These are phyloP conservation scores for Hypoxylon lienhwacheense DNA, from an alignment of 495 filamentous ascomycete genomes.

Conservation along the genomic window DNA sequence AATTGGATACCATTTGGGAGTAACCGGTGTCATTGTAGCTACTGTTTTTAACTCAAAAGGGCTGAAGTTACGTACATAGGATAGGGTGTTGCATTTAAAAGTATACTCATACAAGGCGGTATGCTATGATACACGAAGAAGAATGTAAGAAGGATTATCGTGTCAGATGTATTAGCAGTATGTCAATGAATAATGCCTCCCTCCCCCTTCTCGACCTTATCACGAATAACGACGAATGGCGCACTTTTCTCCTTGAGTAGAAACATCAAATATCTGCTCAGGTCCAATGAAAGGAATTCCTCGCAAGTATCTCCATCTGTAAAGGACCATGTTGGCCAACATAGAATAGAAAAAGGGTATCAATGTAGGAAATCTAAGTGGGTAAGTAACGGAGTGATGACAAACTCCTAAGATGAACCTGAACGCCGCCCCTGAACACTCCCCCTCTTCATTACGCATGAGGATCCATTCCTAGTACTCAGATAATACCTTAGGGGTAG, in stretches of 20 bases:
- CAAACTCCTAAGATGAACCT: neutral
- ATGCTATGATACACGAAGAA: neutral
- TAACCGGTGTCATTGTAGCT: conserved; percentile 31
- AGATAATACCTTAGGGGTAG: too few relatives aligned
- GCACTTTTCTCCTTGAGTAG: too few relatives aligned
- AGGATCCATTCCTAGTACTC: neutral
- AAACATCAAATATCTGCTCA: too few relatives aligned
- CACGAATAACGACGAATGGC: too few relatives aligned
- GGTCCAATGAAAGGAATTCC: too few relatives aligned
- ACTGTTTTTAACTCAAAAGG: neutral
- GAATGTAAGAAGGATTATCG: too few relatives aligned
- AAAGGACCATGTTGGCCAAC: neutral
- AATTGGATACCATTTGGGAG: conserved; percentile 38
- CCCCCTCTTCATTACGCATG: conserved; percentile 7
- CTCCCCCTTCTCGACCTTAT: too few relatives aligned
- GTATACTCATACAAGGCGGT: neutral
- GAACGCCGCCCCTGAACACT: neutral
- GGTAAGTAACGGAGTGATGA: neutral
- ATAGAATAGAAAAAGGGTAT: conserved; percentile 23
- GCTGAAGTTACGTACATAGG: conserved; percentile 1
- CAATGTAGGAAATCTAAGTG: conserved; percentile 16
- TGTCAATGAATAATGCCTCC: too few relatives aligned
- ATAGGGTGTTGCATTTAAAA: neutral
- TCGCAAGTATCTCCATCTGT: neutral
- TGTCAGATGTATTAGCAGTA: neutral